Conservation (phyloP, 148 eudicot species). For the Cornus controversa region DNA sequence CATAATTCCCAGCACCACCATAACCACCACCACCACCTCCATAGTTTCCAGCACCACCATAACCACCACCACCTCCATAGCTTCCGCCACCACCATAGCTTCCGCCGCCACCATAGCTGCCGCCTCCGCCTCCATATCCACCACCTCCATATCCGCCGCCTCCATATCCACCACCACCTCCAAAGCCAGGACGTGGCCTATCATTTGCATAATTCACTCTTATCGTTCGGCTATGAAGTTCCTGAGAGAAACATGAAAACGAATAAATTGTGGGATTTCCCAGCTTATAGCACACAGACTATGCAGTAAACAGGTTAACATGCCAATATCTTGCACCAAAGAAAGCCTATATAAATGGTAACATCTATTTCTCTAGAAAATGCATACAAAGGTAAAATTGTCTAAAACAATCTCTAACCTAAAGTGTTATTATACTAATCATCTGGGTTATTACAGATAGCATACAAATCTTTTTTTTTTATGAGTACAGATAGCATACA, state of each 20-base stretch:
- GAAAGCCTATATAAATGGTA: no score
- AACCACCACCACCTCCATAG: conserved; percentile 30
- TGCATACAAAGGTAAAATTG: no score
- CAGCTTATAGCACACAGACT: no score
- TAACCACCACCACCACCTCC: not conserved
- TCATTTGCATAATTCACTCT: conserved; percentile 77
- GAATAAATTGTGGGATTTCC: not conserved
- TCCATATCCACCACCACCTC: conserved; percentile 20
- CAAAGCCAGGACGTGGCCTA: conserved; percentile 48
- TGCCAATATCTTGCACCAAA: no score
- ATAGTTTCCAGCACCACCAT: conserved; percentile 30
- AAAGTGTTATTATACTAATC: no score
- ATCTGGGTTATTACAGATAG: no score
- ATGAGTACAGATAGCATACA: no score
- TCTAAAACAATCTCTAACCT: no score
- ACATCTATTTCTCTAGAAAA: no score
- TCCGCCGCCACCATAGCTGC: conserved; percentile 11
- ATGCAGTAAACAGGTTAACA: no score
- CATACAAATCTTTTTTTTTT: no score
- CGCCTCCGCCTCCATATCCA: conserved; percentile 20
- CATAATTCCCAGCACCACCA: not conserved
- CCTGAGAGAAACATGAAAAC: conserved; percentile 41
- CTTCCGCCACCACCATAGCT: conserved; percentile 21
- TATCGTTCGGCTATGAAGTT: conserved; percentile 71
- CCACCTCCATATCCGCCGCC: conserved; percentile 27